A percentile compares a stretch with the other conserved stretches of the same genome.
Conservation (phyloP, 352 stramenopile genomes). For the Phytophthora rubi region DNA sequence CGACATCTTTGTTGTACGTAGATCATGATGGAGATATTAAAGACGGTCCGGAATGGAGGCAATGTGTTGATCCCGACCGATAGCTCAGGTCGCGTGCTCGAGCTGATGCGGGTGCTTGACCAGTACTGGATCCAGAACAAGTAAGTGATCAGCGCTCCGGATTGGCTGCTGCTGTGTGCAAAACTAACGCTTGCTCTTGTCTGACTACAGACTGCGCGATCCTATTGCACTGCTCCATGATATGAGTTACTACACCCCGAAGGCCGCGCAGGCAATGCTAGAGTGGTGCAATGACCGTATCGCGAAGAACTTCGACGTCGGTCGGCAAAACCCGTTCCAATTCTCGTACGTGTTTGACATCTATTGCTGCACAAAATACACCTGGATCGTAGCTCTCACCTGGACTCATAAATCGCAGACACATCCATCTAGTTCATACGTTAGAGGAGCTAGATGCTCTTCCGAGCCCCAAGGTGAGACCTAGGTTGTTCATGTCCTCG, state of each 20-base stretch:
- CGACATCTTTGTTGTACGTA: conserved; percentile 30
- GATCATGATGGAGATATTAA: conserved; percentile 94
- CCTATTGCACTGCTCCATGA: conserved; percentile 88
- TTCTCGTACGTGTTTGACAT: conserved; percentile 65
- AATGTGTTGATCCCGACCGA: conserved; percentile 97
- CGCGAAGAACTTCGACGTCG: conserved; percentile 90
- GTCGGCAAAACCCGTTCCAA: conserved; percentile 88
- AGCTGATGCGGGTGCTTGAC: conserved; percentile 95
- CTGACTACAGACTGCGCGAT: conserved; percentile 63
- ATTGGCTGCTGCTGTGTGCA: neutral
- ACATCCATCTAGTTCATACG: conserved; percentile 88
- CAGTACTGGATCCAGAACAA: conserved; percentile 97
- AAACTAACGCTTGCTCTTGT: conserved; percentile 6
- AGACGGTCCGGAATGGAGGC: conserved; percentile 91
- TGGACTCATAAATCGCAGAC: conserved; percentile 35
- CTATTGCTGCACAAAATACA: neutral
- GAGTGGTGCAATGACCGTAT: conserved; percentile 92
- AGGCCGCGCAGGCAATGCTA: conserved; percentile 89
- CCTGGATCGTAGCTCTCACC: conserved; percentile 5
- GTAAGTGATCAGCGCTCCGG: conserved; percentile 44
- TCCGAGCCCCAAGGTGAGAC: conserved; percentile 76
- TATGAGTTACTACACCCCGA: conserved; percentile 91
- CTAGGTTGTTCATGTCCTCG: neutral
- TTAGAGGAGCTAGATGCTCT: conserved; percentile 89
- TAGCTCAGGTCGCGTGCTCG: conserved; percentile 93